These are phyloP conservation scores for Dendrocalamus sinicus DNA, from an alignment of 176 grass and related monocot genomes.

Conservation along the genomic window DNA sequence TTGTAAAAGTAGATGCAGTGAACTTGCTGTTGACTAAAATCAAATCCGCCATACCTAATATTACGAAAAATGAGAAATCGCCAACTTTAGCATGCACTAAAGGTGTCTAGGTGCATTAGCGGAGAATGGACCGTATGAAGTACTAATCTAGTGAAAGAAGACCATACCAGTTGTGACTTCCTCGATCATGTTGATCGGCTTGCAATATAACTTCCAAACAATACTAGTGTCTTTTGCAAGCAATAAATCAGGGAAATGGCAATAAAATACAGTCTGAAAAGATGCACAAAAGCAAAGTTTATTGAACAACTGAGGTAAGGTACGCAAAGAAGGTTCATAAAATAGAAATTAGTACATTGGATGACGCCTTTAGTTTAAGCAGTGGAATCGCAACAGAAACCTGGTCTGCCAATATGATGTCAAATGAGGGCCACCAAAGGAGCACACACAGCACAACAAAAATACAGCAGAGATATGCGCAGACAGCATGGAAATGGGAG, in stretches of 20 bases:
- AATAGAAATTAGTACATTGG: slow-evolving; percentile 43
- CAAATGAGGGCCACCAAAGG: slow-evolving; percentile 52
- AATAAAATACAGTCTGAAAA: slow-evolving; percentile 61
- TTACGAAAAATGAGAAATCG: neutral
- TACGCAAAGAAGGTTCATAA: neutral
- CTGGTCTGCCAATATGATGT: slow-evolving; percentile 48
- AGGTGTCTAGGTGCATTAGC: neutral
- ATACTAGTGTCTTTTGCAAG: slow-evolving; percentile 58
- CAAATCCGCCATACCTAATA: slow-evolving; percentile 57
- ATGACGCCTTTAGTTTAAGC: slow-evolving; percentile 47
- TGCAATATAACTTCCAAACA: slow-evolving; percentile 51
- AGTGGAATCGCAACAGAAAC: slow-evolving; percentile 55
- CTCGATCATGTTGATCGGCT: slow-evolving; percentile 55
- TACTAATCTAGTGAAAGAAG: slow-evolving; percentile 20
- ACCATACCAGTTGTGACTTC: slow-evolving; percentile 48
- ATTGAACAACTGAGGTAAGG: neutral
- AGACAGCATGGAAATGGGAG: slow-evolving; percentile 60
- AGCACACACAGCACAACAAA: slow-evolving; percentile 49
- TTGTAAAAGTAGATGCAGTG: slow-evolving; percentile 62
- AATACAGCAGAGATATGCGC: slow-evolving; percentile 51
- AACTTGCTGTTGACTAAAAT: slow-evolving; percentile 65
- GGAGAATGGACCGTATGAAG: neutral
- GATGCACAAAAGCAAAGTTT: slow-evolving; percentile 1
- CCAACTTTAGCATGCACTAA: neutral
- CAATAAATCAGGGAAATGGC: slow-evolving; percentile 66